A percentile compares a stretch with the other conserved stretches of the same genome.
Evolutionary conservation across 306 rosid species (phyloP).

Genomic region (Neltuma alba): DNA sequence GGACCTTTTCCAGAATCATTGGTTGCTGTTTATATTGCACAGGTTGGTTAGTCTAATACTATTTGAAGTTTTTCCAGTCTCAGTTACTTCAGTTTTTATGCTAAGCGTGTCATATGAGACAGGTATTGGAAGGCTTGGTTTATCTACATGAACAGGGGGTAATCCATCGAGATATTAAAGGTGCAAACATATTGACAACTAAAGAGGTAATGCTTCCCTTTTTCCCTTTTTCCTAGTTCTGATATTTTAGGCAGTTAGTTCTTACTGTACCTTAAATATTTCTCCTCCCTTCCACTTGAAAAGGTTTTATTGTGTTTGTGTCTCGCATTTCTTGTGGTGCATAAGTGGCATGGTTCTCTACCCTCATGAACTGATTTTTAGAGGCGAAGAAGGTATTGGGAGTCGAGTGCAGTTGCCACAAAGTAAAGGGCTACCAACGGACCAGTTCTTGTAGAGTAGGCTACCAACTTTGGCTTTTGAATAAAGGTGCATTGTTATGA

Average conservation of each 20-base stretch:
- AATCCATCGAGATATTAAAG: conserved; percentile 95
- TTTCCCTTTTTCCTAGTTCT: neutral
- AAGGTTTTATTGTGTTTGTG: neutral
- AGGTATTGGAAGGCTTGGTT: conserved; percentile 99
- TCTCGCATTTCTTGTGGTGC: neutral
- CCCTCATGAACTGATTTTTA: too few relatives aligned
- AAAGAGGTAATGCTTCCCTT: conserved; percentile 64
- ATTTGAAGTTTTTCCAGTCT: neutral
- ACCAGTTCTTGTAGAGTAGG: too few relatives aligned
- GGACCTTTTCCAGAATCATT: conserved; percentile 98
- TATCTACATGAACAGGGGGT: conserved; percentile 98
- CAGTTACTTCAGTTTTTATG: neutral
- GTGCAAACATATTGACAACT: conserved; percentile 97
- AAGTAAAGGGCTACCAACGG: too few relatives aligned
- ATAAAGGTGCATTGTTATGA: neutral
- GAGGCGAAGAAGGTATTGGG: too few relatives aligned
- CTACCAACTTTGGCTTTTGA: neutral
- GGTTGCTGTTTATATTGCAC: conserved; percentile 94
- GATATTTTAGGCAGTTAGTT: neutral
- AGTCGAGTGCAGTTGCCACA: too few relatives aligned
- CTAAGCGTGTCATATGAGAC: conserved; percentile 28
- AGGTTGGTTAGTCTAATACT: conserved; percentile 57
- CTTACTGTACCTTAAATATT: conserved; percentile 14
- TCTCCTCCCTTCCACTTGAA: neutral
- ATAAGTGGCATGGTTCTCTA: too few relatives aligned